Conservation (phyloP, 805 yeast species). For the Kluyveromyces siamensis region DNA sequence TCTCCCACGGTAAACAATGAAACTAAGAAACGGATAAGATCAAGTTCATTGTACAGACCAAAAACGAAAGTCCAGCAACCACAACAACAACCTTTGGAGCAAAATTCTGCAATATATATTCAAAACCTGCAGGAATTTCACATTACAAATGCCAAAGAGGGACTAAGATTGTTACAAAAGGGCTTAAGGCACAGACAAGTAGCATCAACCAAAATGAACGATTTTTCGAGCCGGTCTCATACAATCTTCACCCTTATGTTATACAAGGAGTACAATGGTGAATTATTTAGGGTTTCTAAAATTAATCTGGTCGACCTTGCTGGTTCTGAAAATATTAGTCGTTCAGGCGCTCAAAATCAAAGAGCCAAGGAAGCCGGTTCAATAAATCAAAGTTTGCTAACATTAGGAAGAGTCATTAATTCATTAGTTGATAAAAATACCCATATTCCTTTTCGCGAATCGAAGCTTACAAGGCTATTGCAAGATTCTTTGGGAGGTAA, state of each 20-base stretch:
- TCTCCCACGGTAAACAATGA: constrained; percentile 14
- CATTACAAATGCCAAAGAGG: constrained; percentile 46
- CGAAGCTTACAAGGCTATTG: constrained; percentile 62
- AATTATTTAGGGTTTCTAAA: constrained; percentile 49
- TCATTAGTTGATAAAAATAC: constrained; percentile 50
- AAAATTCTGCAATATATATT: constrained; percentile 35
- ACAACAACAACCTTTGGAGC: constrained; percentile 11
- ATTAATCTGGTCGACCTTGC: constrained; percentile 90
- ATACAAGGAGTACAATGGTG: constrained; percentile 41
- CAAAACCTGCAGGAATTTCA: constrained; percentile 59
- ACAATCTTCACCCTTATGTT: constrained; percentile 62
- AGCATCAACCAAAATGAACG: constrained; percentile 68
- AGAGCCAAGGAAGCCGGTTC: constrained; percentile 92
- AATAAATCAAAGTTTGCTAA: constrained; percentile 78
- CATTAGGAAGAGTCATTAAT: constrained; percentile 85
- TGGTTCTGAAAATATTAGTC: constrained; percentile 82
- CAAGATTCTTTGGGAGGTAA: constrained; percentile 84
- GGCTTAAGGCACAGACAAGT: constrained; percentile 57
- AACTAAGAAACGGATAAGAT: background rate
- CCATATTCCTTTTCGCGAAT: constrained; percentile 82
- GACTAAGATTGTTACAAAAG: constrained; percentile 42
- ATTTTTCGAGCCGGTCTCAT: constrained; percentile 66
- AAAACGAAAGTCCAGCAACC: constrained; percentile 1
- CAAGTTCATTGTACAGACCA: constrained; percentile 1
- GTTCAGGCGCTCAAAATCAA: constrained; percentile 80